phyloP scores from a whole-genome alignment of 139 green algal genomes.

The Deuterostichococcus epilithicus region DNA sequence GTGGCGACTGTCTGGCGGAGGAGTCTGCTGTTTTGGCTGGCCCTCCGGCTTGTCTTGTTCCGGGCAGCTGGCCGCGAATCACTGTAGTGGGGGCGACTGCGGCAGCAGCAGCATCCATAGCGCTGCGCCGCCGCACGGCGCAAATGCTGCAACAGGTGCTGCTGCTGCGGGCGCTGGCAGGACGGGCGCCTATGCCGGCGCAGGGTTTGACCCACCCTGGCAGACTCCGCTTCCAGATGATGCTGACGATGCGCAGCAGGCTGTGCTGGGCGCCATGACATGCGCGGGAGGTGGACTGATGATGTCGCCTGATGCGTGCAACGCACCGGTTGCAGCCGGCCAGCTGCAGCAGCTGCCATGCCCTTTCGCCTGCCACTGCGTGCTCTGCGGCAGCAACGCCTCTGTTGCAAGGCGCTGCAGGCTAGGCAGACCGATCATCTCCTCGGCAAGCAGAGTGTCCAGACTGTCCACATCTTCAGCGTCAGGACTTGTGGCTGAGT shows the following conservation, averaged over 20 bases:
- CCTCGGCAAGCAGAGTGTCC: not conserved
- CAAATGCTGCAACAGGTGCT: not conserved
- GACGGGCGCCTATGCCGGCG: no score
- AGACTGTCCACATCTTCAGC: not conserved
- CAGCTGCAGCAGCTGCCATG: not conserved
- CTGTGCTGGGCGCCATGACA: no score
- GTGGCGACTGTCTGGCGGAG: not conserved
- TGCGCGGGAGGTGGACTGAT: no score
- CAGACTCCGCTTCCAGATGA: no score
- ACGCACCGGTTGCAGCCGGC: not conserved
- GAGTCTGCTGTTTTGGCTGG: not conserved
- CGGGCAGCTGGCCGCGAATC: no score
- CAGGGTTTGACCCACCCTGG: not conserved
- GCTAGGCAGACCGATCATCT: not conserved
- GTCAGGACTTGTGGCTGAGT: no score
- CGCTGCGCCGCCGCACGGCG: no score
- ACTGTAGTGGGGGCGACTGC: not conserved
- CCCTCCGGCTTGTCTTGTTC: not conserved
- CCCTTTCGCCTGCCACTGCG: no score
- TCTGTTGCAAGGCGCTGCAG: not conserved
- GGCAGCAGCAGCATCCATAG: no score
- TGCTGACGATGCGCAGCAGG: no score
- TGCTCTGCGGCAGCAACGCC: not conserved
- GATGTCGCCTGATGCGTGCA: not conserved
- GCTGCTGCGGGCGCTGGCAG: no score